Evolutionary conservation across 2,329 filamentous ascomycete species (phyloP).

Genomic region (Rugonectria rugulosa): DNA sequence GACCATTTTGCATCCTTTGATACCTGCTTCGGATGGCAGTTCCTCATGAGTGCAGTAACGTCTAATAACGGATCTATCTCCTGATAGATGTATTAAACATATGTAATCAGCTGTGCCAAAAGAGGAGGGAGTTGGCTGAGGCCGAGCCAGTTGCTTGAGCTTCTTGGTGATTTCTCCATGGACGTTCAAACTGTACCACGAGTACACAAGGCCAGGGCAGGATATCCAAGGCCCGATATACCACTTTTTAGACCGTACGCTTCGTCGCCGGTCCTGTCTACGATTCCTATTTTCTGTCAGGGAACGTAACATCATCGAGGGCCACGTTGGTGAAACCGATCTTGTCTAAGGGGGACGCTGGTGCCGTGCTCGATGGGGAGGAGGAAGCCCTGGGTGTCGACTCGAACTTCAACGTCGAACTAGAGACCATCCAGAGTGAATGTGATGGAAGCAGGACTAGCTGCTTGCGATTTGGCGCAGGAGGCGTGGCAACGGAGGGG

Average conservation of each 20-base stretch:
- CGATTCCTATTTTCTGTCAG: constrained; percentile 30
- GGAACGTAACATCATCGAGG: constrained; percentile 30
- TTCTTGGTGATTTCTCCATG: constrained; percentile 10
- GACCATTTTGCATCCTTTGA: background rate
- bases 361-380: constrained; percentile 31
- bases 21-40: background rate
- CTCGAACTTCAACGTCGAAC: constrained; percentile 31
- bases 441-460: constrained; percentile 5
- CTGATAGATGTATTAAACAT: no score
- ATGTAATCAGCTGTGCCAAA: constrained; percentile 9
- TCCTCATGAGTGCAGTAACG: background rate
- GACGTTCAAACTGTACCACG: constrained; percentile 34
- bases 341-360: constrained; percentile 28
- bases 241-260: constrained; percentile 32
- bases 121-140: constrained; percentile 31
- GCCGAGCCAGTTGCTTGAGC: constrained; percentile 29
- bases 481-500: constrained; percentile 18
- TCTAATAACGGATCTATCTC: background rate
- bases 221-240: constrained; percentile 34
- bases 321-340: constrained; percentile 27
- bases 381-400: constrained; percentile 26
- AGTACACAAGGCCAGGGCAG: constrained; percentile 27
- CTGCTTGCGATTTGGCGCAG: background rate
- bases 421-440: constrained; percentile 19
- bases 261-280: constrained; percentile 27